Percentiles rank a stretch among this genome's conserved stretches.
Conservation (phyloP, 352 stramenopile species). For the Globisporangium megalacanthum region DNA sequence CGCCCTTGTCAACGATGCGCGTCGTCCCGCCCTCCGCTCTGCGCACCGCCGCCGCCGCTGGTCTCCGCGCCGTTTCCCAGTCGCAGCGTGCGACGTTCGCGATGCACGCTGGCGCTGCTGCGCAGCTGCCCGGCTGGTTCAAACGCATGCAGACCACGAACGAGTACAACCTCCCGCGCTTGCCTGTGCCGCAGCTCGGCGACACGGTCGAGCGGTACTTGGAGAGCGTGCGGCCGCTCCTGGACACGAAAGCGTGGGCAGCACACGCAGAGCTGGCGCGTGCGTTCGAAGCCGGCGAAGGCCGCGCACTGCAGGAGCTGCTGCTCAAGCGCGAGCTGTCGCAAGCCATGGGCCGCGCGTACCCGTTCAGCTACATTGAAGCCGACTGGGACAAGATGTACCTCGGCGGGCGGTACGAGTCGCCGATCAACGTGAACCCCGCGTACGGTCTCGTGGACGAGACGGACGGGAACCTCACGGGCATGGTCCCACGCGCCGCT, state of each 20-base stretch:
- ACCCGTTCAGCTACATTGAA: conserved; percentile 93
- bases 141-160: conserved; percentile 71
- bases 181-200: conserved; percentile 87
- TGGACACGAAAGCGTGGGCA: conserved; percentile 56
- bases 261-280: conserved; percentile 57
- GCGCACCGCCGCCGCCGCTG: not conserved
- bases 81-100: conserved; percentile 11
- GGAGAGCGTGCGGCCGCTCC: conserved; percentile 69
- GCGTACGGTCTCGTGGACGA: conserved; percentile 83
- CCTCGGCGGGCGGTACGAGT: conserved; percentile 82
- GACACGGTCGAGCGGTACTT: conserved; percentile 88
- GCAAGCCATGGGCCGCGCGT: conserved; percentile 73
- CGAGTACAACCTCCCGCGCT: conserved; percentile 66
- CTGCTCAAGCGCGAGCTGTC: conserved; percentile 69
- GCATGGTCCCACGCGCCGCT: conserved; percentile 62
- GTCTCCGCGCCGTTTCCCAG: not conserved
- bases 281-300: conserved; percentile 48
- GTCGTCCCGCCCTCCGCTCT: not conserved
- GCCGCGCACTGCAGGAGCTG: conserved; percentile 50
- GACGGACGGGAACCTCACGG: conserved; percentile 65
- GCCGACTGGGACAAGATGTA: conserved; percentile 91
- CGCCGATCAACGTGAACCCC: conserved; percentile 90
- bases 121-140: conserved; percentile 56
- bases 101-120: conserved; percentile 13
- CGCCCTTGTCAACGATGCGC: not conserved